phyloP scores from a whole-genome alignment of 805 yeast genomes.

The Lachancea quebecensis region DNA sequence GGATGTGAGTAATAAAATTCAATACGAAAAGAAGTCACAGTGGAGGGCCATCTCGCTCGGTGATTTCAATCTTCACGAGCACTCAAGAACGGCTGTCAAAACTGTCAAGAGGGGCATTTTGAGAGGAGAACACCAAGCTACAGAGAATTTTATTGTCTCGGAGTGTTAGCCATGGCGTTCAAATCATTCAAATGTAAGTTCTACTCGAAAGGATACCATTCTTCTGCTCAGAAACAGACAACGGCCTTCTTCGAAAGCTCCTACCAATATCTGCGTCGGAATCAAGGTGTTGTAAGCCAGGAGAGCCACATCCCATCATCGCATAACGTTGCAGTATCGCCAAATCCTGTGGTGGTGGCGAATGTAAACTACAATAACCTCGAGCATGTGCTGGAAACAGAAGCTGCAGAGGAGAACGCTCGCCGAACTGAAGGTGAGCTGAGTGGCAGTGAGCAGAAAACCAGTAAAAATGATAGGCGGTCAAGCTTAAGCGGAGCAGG shows the following conservation, averaged over 20 bases:
- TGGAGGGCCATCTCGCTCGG: no score
- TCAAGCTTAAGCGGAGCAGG: conserved; percentile 2
- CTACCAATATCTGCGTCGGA: conserved; percentile 35
- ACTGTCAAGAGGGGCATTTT: no score
- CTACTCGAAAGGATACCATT: conserved; percentile 32
- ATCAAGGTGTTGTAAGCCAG: conserved; percentile 28
- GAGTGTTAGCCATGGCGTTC: conserved; percentile 32
- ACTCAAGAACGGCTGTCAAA: no score
- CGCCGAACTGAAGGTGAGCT: no score
- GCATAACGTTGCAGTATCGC: conserved; percentile 20
- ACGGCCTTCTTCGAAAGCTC: conserved; percentile 36
- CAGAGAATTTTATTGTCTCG: background rate
- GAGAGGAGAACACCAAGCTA: no score
- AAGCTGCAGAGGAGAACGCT: conserved; percentile 6
- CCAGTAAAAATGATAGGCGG: background rate
- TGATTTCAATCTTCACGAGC: no score
- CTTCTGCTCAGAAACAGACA: conserved; percentile 27
- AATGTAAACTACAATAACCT: conserved; percentile 27
- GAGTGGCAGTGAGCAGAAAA: no score
- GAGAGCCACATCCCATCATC: conserved; percentile 19
- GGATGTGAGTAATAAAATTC: background rate
- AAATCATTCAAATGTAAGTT: conserved; percentile 36
- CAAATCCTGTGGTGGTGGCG: conserved; percentile 34
- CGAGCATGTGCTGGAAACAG: conserved; percentile 21
- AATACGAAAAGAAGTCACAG: no score